Conservation (phyloP, 2,329 filamentous ascomycete species). For the Trichoderma koningii region DNA sequence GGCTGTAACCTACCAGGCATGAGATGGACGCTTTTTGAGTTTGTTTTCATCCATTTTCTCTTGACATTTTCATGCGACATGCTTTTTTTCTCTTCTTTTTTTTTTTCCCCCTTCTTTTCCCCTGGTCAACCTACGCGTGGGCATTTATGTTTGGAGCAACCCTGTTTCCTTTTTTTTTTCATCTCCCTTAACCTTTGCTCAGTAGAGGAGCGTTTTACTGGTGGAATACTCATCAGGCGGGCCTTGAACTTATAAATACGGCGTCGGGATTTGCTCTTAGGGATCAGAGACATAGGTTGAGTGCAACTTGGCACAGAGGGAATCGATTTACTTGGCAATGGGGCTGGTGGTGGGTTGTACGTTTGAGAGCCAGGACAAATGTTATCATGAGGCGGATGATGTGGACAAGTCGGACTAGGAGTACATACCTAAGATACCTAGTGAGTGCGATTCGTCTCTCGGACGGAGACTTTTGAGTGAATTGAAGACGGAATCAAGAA, state of each 20-base stretch:
- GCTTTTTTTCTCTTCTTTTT: conserved; percentile 24
- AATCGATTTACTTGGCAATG: conserved; percentile 17
- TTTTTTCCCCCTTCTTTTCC: conserved; percentile 27
- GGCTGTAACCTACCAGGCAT: conserved; percentile 13
- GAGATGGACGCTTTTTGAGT: conserved; percentile 9
- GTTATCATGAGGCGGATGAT: conserved; percentile 6
- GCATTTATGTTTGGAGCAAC: not conserved
- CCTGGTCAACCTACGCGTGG: not conserved
- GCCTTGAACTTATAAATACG: conserved; percentile 38
- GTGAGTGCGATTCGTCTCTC: not conserved
- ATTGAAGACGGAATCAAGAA: conserved; percentile 6
- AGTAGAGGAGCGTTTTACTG: conserved; percentile 27
- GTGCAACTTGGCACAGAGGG: conserved; percentile 22
- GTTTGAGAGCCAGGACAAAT: not conserved
- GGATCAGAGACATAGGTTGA: conserved; percentile 19
- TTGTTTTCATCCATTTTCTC: conserved; percentile 27
- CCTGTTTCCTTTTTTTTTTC: not conserved
- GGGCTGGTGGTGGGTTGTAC: not conserved
- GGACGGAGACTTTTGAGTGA: not conserved
- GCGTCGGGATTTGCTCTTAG: conserved; percentile 28
- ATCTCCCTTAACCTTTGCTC: not conserved
- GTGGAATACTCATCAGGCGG: conserved; percentile 37
- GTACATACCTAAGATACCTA: not conserved
- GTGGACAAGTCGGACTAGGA: conserved; percentile 1
- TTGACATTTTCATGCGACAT: conserved; percentile 20